Evolutionary conservation across 805 yeast genomes (phyloP).

Genomic region (Zygosaccharomyces kombuchaensis): DNA sequence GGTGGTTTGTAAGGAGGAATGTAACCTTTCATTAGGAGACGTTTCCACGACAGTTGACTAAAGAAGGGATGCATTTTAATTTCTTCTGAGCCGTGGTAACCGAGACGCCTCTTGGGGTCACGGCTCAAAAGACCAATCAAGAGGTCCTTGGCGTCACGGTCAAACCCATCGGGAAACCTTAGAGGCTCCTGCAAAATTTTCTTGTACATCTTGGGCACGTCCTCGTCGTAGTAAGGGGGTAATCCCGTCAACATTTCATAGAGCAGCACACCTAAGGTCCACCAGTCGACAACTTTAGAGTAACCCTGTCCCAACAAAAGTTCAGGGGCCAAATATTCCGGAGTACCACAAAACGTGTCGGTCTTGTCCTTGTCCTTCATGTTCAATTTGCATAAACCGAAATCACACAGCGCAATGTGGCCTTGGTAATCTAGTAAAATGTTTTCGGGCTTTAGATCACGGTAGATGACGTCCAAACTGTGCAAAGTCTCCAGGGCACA

Average conservation of each 20-base stretch:
- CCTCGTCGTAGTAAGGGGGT: slow-evolving; percentile 96
- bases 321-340: slow-evolving; percentile 96
- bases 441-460: slow-evolving; percentile 96
- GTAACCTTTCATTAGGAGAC: slow-evolving; percentile 77
- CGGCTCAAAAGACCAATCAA: slow-evolving; percentile 70
- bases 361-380: slow-evolving; percentile 87
- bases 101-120: slow-evolving; percentile 78
- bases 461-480: slow-evolving; percentile 84
- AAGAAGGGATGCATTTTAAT: slow-evolving; percentile 84
- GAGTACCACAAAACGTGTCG: slow-evolving; percentile 96
- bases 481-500: slow-evolving; percentile 92
- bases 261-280: slow-evolving; percentile 92
- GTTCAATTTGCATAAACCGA: slow-evolving; percentile 92
- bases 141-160: slow-evolving; percentile 78
- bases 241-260: slow-evolving; percentile 96
- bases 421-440: slow-evolving; percentile 93
- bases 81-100: slow-evolving; percentile 74
- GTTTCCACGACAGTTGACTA: slow-evolving; percentile 84
- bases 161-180: slow-evolving; percentile 83
- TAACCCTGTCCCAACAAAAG: slow-evolving; percentile 87
- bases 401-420: slow-evolving; percentile 95
- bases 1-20: slow-evolving; percentile 95
- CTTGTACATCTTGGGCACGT: slow-evolving; percentile 86
- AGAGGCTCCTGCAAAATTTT: slow-evolving; percentile 88
- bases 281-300: slow-evolving; percentile 95